phyloP scores from a whole-genome alignment of 305 asterid genomes.

The Stenogyne calaminthoides region DNA sequence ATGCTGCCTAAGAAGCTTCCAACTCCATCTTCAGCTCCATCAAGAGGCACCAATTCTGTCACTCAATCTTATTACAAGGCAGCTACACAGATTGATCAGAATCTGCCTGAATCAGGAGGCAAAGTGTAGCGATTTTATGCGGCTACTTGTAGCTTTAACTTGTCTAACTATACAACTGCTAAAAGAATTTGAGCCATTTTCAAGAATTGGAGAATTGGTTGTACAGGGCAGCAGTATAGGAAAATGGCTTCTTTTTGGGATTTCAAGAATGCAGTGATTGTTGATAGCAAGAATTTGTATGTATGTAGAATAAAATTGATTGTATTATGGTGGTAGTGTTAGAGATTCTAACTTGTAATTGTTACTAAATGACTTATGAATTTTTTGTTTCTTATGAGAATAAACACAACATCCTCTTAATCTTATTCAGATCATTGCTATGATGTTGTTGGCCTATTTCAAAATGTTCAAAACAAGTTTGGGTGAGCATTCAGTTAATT shows the following conservation, averaged over 20 bases:
- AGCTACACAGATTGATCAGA: constrained; percentile 38
- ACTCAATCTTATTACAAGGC: constrained; percentile 33
- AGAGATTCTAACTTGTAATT: constrained; percentile 27
- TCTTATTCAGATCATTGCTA: background rate
- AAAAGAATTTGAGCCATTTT: constrained; percentile 8
- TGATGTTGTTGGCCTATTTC: constrained; percentile 11
- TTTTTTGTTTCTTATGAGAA: constrained; percentile 24
- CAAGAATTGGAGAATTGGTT: constrained; percentile 6
- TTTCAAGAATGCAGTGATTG: constrained; percentile 23
- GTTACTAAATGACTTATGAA: background rate
- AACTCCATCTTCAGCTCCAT: constrained; percentile 78
- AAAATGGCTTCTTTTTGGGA: background rate
- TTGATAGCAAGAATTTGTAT: constrained; percentile 30
- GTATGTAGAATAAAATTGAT: constrained; percentile 27
- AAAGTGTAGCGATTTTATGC: constrained; percentile 46
- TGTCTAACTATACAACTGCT: constrained; percentile 29
- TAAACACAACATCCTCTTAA: constrained; percentile 23
- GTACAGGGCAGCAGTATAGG: constrained; percentile 4
- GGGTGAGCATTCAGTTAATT: no score
- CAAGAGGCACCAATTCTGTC: constrained; percentile 70
- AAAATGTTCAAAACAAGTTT: no score
- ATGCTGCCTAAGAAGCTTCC: constrained; percentile 94
- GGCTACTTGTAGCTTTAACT: constrained; percentile 14
- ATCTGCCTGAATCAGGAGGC: constrained; percentile 52
- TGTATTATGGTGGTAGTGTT: constrained; percentile 22